A percentile compares a stretch with the other conserved stretches of the same genome.
These are phyloP conservation scores for Pleurotus tuber-regium DNA, from an alignment of 768 basidiomycete genomes.

Conservation along the genomic window DNA sequence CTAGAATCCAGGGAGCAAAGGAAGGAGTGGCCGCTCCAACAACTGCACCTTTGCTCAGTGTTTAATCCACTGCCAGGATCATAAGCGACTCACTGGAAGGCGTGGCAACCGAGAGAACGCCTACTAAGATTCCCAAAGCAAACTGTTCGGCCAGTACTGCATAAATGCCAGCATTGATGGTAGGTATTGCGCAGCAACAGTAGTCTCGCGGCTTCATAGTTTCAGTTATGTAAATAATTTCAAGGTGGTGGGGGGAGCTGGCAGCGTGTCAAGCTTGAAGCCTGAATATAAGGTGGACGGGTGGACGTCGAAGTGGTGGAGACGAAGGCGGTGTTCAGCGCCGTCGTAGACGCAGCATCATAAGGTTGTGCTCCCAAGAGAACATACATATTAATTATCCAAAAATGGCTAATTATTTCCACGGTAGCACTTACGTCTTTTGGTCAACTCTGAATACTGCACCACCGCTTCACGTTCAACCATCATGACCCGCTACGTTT, in stretches of 20 bases:
- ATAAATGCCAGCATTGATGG: conserved; percentile 91
- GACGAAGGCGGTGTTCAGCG: background rate
- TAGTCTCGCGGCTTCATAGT: conserved; percentile 80
- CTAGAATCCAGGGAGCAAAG: conserved; percentile 73
- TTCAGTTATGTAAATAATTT: too few species aligned
- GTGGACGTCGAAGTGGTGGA: background rate
- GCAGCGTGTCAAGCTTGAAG: conserved; percentile 12
- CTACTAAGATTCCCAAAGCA: conserved; percentile 60
- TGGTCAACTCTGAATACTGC: background rate
- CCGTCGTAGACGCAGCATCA: too few species aligned
- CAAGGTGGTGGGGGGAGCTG: conserved; percentile 20
- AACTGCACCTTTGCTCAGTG: conserved; percentile 42
- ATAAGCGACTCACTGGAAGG: conserved; percentile 61
- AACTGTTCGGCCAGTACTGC: conserved; percentile 76
- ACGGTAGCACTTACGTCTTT: background rate
- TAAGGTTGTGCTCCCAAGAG: too few species aligned
- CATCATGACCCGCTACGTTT: conserved; percentile 18
- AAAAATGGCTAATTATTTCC: background rate
- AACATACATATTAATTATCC: too few species aligned
- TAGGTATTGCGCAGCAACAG: conserved; percentile 91
- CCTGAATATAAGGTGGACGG: conserved; percentile 7
- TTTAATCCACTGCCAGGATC: background rate
- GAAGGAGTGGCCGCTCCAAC: conserved; percentile 85
- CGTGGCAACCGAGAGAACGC: conserved; percentile 72
- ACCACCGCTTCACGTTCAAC: conserved; percentile 8